Evolutionary conservation across 225 moss, liverwort and hornwort genomes (phyloP).

Genomic region (Bryoerythrophyllum caledonicum): DNA sequence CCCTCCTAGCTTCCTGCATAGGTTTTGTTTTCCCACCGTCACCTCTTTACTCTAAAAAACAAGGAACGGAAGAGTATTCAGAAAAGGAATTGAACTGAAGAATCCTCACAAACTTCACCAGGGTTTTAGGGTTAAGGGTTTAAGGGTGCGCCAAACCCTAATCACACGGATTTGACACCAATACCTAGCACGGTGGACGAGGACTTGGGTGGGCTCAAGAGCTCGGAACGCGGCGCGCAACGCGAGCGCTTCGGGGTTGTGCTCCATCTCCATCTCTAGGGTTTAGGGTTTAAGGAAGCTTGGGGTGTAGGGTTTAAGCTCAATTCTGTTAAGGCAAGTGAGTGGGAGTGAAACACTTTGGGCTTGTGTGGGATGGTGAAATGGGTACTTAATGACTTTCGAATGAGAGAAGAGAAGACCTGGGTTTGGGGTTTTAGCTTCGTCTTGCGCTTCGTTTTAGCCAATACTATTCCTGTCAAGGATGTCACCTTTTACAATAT

Average conservation of each 20-base stretch:
- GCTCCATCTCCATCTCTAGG: conserved; percentile 23
- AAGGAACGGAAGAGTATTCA: background rate
- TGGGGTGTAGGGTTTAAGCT: background rate
- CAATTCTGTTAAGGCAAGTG: background rate
- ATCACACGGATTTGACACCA: too few relatives aligned
- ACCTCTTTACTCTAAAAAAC: conserved; percentile 12
- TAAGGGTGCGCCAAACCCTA: too few relatives aligned
- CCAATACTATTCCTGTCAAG: too few relatives aligned
- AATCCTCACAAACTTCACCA: background rate
- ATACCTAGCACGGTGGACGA: conserved; percentile 48
- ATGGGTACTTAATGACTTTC: background rate
- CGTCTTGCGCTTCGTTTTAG: too few relatives aligned
- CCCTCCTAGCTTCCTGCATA: conserved; percentile 77
- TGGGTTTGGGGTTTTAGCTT: background rate
- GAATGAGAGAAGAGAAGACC: too few relatives aligned
- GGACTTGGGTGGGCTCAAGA: conserved; percentile 45
- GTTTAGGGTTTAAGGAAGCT: background rate
- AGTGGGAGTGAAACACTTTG: too few relatives aligned
- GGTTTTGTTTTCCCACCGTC: conserved; percentile 16
- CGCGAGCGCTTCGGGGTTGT: conserved; percentile 15
- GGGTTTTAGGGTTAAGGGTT: too few relatives aligned
- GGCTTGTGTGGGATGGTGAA: background rate
- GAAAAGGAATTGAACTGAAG: background rate
- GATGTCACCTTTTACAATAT: too few relatives aligned
- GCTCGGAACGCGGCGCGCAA: conserved; percentile 55